Conservation (phyloP, 805 yeast genomes). For the Metschnikowia sp. region DNA sequence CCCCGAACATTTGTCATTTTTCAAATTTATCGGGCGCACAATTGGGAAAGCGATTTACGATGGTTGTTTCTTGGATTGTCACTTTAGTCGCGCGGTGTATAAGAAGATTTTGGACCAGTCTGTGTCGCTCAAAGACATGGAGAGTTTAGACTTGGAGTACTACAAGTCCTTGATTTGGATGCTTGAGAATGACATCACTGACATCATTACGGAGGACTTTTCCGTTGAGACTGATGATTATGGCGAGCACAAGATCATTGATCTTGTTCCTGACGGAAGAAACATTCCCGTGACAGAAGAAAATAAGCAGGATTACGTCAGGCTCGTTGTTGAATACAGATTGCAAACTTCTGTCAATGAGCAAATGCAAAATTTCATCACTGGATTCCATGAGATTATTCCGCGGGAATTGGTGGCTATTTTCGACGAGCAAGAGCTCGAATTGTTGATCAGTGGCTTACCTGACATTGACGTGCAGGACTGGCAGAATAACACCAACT, state of each 20-base stretch:
- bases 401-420: constrained; percentile 79
- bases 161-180: constrained; percentile 93
- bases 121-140: constrained; percentile 90
- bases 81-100: constrained; percentile 92
- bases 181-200: constrained; percentile 94
- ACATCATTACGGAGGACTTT: constrained; percentile 89
- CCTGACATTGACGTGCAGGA: constrained; percentile 96
- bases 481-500: constrained; percentile 84
- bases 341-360: constrained; percentile 78
- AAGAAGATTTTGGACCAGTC: constrained; percentile 76
- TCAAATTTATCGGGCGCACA: constrained; percentile 89
- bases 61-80: constrained; percentile 82
- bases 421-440: constrained; percentile 94
- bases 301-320: constrained; percentile 87
- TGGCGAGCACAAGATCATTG: constrained; percentile 83
- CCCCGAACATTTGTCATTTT: constrained; percentile 89
- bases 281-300: constrained; percentile 84
- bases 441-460: constrained; percentile 85
- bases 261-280: constrained; percentile 77
- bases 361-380: constrained; percentile 79
- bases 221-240: constrained; percentile 91
- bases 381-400: constrained; percentile 88
- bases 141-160: constrained; percentile 86
- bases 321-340: constrained; percentile 80
- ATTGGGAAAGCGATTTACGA: constrained; percentile 94